Percentiles rank a stretch among this genome's conserved stretches.
phyloP scores from a whole-genome alignment of 371 early-diverging fungal genomes.

The Funneliformis caledonium region DNA sequence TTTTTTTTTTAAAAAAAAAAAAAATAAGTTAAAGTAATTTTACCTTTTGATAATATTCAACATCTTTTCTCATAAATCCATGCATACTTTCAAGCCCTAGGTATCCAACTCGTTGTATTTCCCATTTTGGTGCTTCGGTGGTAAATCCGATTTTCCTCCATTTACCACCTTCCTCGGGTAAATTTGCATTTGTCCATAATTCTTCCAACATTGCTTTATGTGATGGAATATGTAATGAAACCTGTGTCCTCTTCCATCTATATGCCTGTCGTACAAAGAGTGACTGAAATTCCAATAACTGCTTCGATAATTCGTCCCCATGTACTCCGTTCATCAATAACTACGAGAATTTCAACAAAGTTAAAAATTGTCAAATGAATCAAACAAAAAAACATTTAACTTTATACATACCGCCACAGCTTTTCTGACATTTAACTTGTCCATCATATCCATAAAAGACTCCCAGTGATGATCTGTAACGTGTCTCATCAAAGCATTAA shows the following conservation, averaged over 20 bases:
- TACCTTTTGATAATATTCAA: constrained; percentile 59
- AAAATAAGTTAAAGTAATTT: background rate
- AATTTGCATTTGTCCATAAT: constrained; percentile 61
- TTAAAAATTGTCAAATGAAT: background rate
- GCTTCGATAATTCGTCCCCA: constrained; percentile 62
- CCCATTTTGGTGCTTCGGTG: constrained; percentile 65
- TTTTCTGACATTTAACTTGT: constrained; percentile 55
- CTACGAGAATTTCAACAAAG: constrained; percentile 41
- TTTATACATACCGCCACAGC: constrained; percentile 51
- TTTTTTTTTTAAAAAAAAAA: no score
- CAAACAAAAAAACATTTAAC: background rate
- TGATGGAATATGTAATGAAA: constrained; percentile 56
- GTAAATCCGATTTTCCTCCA: constrained; percentile 75
- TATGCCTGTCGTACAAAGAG: constrained; percentile 62
- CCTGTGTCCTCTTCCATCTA: constrained; percentile 55
- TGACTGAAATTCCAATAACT: constrained; percentile 72
- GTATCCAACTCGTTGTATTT: constrained; percentile 68
- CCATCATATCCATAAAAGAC: constrained; percentile 54
- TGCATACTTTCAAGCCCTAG: constrained; percentile 71
- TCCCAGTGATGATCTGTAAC: constrained; percentile 62
- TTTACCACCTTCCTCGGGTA: constrained; percentile 56
- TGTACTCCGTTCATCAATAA: constrained; percentile 66
- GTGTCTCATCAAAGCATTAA: constrained; percentile 67
- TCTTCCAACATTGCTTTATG: constrained; percentile 61
- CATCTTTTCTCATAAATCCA: constrained; percentile 55